phyloP scores from a whole-genome alignment of 805 yeast species.

The Saccharomycopsis javanensis region DNA sequence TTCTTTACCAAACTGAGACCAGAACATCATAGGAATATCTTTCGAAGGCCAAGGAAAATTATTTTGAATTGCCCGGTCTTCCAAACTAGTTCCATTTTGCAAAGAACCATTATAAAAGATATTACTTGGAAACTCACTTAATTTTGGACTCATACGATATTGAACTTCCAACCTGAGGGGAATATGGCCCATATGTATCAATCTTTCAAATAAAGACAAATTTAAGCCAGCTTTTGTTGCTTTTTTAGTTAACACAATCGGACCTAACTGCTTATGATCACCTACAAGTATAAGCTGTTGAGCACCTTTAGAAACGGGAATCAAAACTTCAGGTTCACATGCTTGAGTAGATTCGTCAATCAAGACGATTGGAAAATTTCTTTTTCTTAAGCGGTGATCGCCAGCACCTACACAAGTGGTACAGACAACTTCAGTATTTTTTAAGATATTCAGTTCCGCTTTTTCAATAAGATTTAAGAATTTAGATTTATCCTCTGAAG shows the following conservation, averaged over 20 bases:
- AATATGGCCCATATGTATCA: conserved; percentile 69
- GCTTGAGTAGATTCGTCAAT: conserved; percentile 95
- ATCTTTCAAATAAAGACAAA: conserved; percentile 81
- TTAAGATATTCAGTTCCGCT: conserved; percentile 42
- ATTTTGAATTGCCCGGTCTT: conserved; percentile 47
- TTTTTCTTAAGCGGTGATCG: conserved; percentile 46
- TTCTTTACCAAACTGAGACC: conserved; percentile 85
- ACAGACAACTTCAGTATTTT: conserved; percentile 68
- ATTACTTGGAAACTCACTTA: conserved; percentile 81
- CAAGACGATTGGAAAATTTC: conserved; percentile 65
- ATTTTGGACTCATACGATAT: conserved; percentile 87
- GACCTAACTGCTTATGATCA: conserved; percentile 93
- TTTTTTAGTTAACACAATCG: conserved; percentile 69
- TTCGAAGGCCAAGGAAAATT: conserved; percentile 88
- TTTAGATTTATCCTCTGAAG: conserved; percentile 40
- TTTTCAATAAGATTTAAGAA: conserved; percentile 34
- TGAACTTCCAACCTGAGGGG: conserved; percentile 87
- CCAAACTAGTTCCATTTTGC: conserved; percentile 83
- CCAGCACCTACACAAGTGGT: conserved; percentile 92
- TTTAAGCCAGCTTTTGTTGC: conserved; percentile 83
- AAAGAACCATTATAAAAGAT: conserved; percentile 88
- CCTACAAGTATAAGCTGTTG: conserved; percentile 87
- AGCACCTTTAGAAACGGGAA: conserved; percentile 84
- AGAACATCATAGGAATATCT: conserved; percentile 88
- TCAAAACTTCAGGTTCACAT: conserved; percentile 82